phyloP scores from a whole-genome alignment of 106 monocot species.

The Posidonia australis region DNA sequence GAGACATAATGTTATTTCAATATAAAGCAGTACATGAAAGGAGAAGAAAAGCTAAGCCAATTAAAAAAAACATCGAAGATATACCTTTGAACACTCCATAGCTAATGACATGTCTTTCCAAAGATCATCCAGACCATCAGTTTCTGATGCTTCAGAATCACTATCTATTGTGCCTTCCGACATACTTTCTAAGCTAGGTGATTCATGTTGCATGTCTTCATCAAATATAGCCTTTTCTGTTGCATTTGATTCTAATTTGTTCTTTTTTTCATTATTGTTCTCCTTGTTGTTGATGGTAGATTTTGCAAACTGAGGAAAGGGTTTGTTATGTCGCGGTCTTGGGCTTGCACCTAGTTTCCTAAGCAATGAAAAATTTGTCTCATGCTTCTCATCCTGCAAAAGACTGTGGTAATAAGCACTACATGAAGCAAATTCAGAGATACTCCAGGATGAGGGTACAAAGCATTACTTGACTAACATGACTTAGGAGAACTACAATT shows the following conservation, averaged over 20 bases:
- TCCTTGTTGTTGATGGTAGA: neutral
- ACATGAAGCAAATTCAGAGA: too few relatives aligned
- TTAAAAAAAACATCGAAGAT: neutral
- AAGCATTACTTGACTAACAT: neutral
- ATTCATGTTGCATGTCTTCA: slow-evolving; percentile 1
- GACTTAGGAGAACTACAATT: neutral
- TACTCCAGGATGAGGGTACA: too few relatives aligned
- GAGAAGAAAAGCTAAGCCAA: neutral
- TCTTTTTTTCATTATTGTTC: neutral
- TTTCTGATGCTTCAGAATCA: slow-evolving; percentile 11
- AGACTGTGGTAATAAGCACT: neutral
- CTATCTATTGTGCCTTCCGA: too few relatives aligned
- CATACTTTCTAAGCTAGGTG: neutral
- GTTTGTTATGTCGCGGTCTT: neutral
- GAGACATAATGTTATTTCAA: too few relatives aligned
- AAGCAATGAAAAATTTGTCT: slow-evolving; percentile 1
- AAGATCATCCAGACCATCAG: slow-evolving; percentile 8
- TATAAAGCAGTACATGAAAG: neutral
- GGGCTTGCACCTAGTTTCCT: slow-evolving; percentile 1
- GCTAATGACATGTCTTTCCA: slow-evolving; percentile 10
- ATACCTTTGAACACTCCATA: slow-evolving; percentile 7
- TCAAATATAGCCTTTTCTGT: neutral
- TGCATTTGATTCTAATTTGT: neutral
- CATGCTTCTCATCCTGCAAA: slow-evolving; percentile 3
- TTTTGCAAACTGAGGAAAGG: neutral